Conservation (phyloP, 495 filamentous ascomycete species). For the Aspergillus cristatus region DNA sequence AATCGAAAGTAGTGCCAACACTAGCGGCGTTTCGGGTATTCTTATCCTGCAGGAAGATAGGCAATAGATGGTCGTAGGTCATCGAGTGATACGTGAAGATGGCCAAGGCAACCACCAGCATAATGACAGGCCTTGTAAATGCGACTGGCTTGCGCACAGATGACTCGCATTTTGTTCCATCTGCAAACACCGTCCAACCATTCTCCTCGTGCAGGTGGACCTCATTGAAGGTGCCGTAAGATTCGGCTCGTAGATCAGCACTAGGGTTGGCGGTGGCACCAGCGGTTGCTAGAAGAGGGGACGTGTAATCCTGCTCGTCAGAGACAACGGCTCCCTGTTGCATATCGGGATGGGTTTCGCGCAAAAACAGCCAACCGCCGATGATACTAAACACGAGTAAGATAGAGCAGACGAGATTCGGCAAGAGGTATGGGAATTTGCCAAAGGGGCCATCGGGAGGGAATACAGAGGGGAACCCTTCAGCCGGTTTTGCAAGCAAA, state of each 20-base stretch:
- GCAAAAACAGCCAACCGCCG: constrained; percentile 60
- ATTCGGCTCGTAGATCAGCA: constrained; percentile 63
- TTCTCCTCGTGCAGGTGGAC: constrained; percentile 43
- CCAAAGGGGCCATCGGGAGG: constrained; percentile 55
- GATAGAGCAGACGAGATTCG: constrained; percentile 66
- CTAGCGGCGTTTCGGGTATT: constrained; percentile 19
- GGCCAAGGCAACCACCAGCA: constrained; percentile 61
- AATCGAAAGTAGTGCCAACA: constrained; percentile 19
- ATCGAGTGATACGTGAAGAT: constrained; percentile 86
- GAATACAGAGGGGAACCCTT: constrained; percentile 57
- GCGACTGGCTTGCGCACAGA: constrained; percentile 34
- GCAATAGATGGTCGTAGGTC: constrained; percentile 77
- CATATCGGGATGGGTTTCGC: constrained; percentile 77
- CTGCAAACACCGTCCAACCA: constrained; percentile 36
- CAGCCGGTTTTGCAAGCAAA: constrained; percentile 62
- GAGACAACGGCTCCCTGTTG: constrained; percentile 47
- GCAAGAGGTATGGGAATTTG: constrained; percentile 73
- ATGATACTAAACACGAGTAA: constrained; percentile 66
- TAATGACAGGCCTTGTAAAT: constrained; percentile 56
- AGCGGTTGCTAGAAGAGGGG: constrained; percentile 60
- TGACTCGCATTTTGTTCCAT: constrained; percentile 32
- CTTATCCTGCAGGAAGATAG: constrained; percentile 75
- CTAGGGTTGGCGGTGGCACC: constrained; percentile 59
- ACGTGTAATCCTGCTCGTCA: constrained; percentile 37
- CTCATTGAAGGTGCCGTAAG: constrained; percentile 67